These are phyloP conservation scores for Spiromastix sp. DNA, from an alignment of 2,329 filamentous ascomycete genomes.

Conservation along the genomic window DNA sequence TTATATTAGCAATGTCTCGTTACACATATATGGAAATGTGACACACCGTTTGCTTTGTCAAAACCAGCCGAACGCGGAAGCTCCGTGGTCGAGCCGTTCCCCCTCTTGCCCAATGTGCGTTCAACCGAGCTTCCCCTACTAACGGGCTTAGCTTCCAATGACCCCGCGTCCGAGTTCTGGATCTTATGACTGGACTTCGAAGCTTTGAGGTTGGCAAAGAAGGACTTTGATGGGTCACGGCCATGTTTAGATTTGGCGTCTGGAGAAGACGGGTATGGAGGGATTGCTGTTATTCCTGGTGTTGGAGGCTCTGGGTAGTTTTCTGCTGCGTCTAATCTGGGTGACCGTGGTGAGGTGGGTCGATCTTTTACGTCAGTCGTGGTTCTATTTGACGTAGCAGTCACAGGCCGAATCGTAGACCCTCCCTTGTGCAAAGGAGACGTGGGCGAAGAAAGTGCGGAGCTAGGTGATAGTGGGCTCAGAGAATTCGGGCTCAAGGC, in stretches of 20 bases:
- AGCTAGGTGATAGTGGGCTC: conserved; percentile 8
- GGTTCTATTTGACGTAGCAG: conserved; percentile 10
- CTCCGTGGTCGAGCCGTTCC: conserved; percentile 32
- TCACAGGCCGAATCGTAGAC: conserved; percentile 31
- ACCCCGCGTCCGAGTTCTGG: conserved; percentile 30
- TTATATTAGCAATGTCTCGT: neutral
- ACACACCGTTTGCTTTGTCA: conserved; percentile 21
- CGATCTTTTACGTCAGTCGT: conserved; percentile 14
- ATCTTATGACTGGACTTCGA: conserved; percentile 34
- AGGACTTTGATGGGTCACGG: conserved; percentile 35
- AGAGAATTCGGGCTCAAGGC: conserved; percentile 6
- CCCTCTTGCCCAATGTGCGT: conserved; percentile 25
- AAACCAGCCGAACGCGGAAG: conserved; percentile 23
- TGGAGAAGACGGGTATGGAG: conserved; percentile 34
- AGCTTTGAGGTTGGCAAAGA: conserved; percentile 38
- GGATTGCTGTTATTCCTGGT: conserved; percentile 36
- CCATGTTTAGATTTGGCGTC: conserved; percentile 28
- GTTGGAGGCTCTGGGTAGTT: conserved; percentile 21
- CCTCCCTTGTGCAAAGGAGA: conserved; percentile 8
- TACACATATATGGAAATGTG: neutral
- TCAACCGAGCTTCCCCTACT: conserved; percentile 37
- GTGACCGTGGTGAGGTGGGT: conserved; percentile 21
- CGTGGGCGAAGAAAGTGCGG: conserved; percentile 8
- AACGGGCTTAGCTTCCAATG: conserved; percentile 23
- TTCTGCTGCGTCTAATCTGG: conserved; percentile 15